Base-by-base conservation (phyloP, 495 filamentous ascomycete species). In the Daldinia decipiens region DNA sequence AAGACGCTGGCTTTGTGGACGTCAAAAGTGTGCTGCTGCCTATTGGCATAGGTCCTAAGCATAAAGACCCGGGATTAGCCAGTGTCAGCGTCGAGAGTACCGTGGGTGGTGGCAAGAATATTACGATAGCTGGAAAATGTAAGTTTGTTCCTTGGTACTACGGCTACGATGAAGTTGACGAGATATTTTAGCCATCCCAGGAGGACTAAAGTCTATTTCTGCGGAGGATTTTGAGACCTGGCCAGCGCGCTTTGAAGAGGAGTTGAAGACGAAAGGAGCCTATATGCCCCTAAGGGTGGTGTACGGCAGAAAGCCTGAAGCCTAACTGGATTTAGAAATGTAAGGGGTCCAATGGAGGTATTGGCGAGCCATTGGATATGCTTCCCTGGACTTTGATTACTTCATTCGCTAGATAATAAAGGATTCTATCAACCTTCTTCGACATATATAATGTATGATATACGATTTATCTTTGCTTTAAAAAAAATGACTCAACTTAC, bases 171-270 rank as follows among this genome's bases (percentile, higher is more conserved):
- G 29, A 2, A 15, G 34, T 45, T 66, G 19, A 66, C 27, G 21
- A 31, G 1, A 13, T 31, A 13, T 31, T 50, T n/a, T 32, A 67
- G 64, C 27, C 2, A 67, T 67, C 31, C 65, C 57, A 1, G 57
- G 65, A 29, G 65, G 57, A 29, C 38, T 67, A 1, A 67, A 56
- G 26, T 61, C 32, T 5, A 67, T 67, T 19, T 61, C 57, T 5
- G 21, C 39, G 27, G 57, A 67, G 13, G 65, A 67, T 21, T 38
- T 67, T 7, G 57, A 57, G 38, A 62, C 51, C 15, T 68, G 58
- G 65, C 29, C 52, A 7, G 31, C 39, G 1, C 38, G 58, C 8
- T 57, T 68, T 13, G 58, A 68, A 29, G 58, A 61, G 17, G 65
- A 67, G 12, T 24, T 62, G 58, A 68, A 13, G 15, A 57, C 65